A percentile compares a stretch with the other conserved stretches of the same genome.
These are phyloP conservation scores for Nematocida ironsii DNA, from an alignment of 371 early-diverging fungal genomes.

Conservation along the genomic window DNA sequence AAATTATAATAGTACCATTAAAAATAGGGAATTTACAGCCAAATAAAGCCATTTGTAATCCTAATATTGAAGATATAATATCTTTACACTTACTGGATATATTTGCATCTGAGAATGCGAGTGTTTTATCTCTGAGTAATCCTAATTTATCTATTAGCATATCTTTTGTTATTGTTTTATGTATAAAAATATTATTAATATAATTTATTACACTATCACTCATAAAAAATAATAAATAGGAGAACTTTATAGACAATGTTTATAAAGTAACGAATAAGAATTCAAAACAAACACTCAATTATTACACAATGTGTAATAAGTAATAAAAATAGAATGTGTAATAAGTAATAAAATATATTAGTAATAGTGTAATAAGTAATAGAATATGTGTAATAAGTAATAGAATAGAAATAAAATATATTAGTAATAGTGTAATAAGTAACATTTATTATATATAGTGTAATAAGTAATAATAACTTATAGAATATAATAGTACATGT, in stretches of 20 bases:
- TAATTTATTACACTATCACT: background rate
- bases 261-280: background rate
- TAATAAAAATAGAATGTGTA: no score
- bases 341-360: no score
- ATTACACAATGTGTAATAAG: background rate
- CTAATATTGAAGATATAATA: background rate
- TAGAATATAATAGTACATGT: no score
- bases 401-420: no score
- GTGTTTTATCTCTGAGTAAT: background rate
- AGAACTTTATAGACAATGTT: background rate
- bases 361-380: no score
- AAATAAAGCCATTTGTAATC: background rate
- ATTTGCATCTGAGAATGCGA: background rate
- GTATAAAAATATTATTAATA: no score
- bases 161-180: background rate
- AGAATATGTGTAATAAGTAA: no score
- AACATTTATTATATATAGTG: no score
- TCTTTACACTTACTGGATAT: background rate
- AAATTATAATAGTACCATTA: background rate
- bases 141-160: constrained; percentile 1
- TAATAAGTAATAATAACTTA: no score
- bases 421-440: no score
- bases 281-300: background rate
- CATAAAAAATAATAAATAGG: background rate
- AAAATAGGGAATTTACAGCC: background rate